A percentile compares a stretch with the other conserved stretches of the same genome.
phyloP scores from a whole-genome alignment of 73 alveolate genomes.

The Paramecium bursaria region DNA sequence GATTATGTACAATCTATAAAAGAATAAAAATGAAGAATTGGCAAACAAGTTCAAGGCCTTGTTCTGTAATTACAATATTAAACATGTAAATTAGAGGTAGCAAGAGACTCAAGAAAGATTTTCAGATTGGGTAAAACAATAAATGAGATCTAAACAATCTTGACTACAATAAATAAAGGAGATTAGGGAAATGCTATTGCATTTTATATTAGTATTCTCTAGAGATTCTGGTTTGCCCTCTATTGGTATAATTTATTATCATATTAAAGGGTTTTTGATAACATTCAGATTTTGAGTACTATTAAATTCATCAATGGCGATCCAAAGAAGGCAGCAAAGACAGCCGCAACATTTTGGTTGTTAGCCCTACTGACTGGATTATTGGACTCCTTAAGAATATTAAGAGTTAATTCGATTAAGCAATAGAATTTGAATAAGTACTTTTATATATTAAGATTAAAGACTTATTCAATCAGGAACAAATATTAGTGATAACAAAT shows the following conservation, averaged over 20 bases:
- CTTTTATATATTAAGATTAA: not conserved
- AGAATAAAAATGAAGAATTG: slow-evolving; percentile 67
- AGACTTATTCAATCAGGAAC: not conserved
- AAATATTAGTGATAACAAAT: slow-evolving; percentile 16
- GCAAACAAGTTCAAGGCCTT: slow-evolving; percentile 76
- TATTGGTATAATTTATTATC: slow-evolving; percentile 66
- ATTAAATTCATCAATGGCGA: slow-evolving; percentile 77
- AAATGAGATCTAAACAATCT: slow-evolving; percentile 77
- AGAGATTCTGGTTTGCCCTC: slow-evolving; percentile 78
- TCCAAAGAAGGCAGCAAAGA: slow-evolving; percentile 73
- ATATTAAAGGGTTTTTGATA: slow-evolving; percentile 77
- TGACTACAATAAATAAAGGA: slow-evolving; percentile 56
- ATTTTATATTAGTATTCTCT: slow-evolving; percentile 65
- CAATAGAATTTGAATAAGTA: not conserved
- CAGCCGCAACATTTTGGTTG: slow-evolving; percentile 81
- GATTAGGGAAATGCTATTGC: slow-evolving; percentile 64
- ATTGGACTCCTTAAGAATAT: slow-evolving; percentile 22
- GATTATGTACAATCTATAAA: slow-evolving; percentile 74
- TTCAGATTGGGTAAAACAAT: slow-evolving; percentile 83
- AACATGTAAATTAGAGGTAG: slow-evolving; percentile 67
- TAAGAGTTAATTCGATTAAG: not conserved
- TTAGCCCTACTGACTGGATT: slow-evolving; percentile 61
- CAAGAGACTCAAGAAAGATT: slow-evolving; percentile 83
- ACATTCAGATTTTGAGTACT: slow-evolving; percentile 74
- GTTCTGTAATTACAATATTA: slow-evolving; percentile 64